phyloP scores from a whole-genome alignment of 1,284 basidiomycete genomes.

The Tausonia pullulans region DNA sequence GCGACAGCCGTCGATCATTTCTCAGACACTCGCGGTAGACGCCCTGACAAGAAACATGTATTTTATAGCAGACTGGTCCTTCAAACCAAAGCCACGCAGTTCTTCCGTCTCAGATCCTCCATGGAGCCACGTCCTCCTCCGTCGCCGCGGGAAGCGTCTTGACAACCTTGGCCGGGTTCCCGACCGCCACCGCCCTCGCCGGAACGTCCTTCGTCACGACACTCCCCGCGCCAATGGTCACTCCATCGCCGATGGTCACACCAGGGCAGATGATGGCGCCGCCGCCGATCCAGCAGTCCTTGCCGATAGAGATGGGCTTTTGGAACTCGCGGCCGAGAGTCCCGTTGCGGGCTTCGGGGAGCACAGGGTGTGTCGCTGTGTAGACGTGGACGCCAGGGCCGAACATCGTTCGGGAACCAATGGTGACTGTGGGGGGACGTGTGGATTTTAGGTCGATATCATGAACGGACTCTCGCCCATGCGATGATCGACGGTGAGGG shows the following conservation, averaged over 20 bases:
- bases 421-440: conserved; percentile 24
- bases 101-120: neutral
- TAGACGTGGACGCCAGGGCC: conserved; percentile 34
- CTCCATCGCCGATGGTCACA: conserved; percentile 39
- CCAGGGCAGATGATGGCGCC: conserved; percentile 37
- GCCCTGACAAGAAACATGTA: no score
- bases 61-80: no score
- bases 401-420: conserved; percentile 33
- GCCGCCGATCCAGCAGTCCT: conserved; percentile 39
- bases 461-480: neutral
- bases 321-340: conserved; percentile 29
- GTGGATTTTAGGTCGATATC: conserved; percentile 12
- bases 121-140: neutral
- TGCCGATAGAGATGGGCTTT: conserved; percentile 33
- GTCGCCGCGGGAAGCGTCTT: conserved; percentile 22
- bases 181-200: conserved; percentile 35
- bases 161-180: conserved; percentile 39
- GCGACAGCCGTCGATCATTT: no score
- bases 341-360: conserved; percentile 31
- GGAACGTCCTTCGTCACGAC: conserved; percentile 40
- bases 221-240: conserved; percentile 38
- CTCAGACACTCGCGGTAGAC: no score
- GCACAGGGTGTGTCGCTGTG: conserved; percentile 35
- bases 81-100: no score
- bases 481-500: neutral